These are phyloP conservation scores for Candida silvicultrix DNA, from an alignment of 805 yeast genomes.

Conservation along the genomic window DNA sequence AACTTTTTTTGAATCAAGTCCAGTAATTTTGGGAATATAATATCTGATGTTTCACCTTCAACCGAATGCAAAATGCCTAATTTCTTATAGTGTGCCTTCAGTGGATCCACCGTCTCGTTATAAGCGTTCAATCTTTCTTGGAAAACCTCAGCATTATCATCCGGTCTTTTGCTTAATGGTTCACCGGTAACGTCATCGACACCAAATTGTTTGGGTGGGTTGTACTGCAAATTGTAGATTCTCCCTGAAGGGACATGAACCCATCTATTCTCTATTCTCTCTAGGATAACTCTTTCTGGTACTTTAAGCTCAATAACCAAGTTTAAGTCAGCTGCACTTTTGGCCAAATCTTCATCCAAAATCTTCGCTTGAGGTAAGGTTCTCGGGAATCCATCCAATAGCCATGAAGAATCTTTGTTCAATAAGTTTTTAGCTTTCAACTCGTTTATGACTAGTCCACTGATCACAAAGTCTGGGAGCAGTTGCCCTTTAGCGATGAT, in stretches of 20 bases:
- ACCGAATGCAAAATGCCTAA: constrained; percentile 48
- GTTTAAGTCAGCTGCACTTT: constrained; percentile 42
- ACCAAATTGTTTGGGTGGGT: constrained; percentile 81
- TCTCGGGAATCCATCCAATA: constrained; percentile 91
- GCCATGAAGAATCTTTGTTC: constrained; percentile 46
- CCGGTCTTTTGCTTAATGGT: constrained; percentile 69
- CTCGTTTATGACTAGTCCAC: constrained; percentile 46
- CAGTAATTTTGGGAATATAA: constrained; percentile 68
- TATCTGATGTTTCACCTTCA: constrained; percentile 77
- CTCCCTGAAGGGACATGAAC: constrained; percentile 83
- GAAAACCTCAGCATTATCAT: constrained; percentile 75
- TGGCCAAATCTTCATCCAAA: constrained; percentile 39
- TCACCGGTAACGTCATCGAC: constrained; percentile 89
- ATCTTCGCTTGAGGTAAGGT: constrained; percentile 65
- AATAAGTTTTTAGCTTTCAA: constrained; percentile 39
- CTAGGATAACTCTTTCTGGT: constrained; percentile 75
- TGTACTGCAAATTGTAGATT: constrained; percentile 78
- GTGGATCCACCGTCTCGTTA: constrained; percentile 50
- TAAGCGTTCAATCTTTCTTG: constrained; percentile 60
- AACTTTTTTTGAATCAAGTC: constrained; percentile 30
- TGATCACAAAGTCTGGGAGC: constrained; percentile 70
- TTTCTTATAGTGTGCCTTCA: constrained; percentile 53
- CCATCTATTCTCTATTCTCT: constrained; percentile 80
- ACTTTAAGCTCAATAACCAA: constrained; percentile 83
- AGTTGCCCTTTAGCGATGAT: constrained; percentile 59